phyloP scores from a whole-genome alignment of 352 stramenopile genomes.

The Phytophthora macrochlamydospora region DNA sequence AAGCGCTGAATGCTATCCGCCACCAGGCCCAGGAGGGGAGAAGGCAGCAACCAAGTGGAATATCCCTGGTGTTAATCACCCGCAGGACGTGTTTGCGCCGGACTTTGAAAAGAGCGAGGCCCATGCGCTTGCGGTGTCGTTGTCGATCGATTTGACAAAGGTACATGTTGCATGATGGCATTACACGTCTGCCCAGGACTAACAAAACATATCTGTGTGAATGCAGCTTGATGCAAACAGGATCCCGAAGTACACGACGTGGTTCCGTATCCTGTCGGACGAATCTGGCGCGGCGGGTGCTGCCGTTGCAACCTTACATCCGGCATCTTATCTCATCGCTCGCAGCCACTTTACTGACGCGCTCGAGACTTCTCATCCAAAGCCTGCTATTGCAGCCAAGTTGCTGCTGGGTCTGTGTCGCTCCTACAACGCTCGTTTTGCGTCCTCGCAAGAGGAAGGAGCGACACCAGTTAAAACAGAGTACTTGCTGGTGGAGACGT shows the following conservation, averaged over 20 bases:
- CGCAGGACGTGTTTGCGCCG: constrained; percentile 52
- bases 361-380: constrained; percentile 72
- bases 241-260: constrained; percentile 67
- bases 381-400: constrained; percentile 75
- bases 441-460: constrained; percentile 31
- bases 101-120: constrained; percentile 42
- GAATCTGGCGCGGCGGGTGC: constrained; percentile 72
- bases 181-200: neutral
- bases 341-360: constrained; percentile 57
- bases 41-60: constrained; percentile 49
- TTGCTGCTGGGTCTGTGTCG: constrained; percentile 61
- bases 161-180: constrained; percentile 25
- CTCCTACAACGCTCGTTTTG: constrained; percentile 69
- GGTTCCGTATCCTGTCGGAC: constrained; percentile 77
- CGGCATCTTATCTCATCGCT: constrained; percentile 70
- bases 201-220: neutral
- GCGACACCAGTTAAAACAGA: constrained; percentile 63
- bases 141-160: constrained; percentile 56
- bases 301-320: constrained; percentile 67
- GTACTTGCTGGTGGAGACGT: constrained; percentile 77
- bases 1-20: constrained; percentile 59
- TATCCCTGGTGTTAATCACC: constrained; percentile 56
- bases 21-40: constrained; percentile 27
- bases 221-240: constrained; percentile 57
- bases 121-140: constrained; percentile 41